Base-by-base conservation (phyloP, 2,329 filamentous ascomycete species). In the Hymenoscyphus repandus region DNA sequence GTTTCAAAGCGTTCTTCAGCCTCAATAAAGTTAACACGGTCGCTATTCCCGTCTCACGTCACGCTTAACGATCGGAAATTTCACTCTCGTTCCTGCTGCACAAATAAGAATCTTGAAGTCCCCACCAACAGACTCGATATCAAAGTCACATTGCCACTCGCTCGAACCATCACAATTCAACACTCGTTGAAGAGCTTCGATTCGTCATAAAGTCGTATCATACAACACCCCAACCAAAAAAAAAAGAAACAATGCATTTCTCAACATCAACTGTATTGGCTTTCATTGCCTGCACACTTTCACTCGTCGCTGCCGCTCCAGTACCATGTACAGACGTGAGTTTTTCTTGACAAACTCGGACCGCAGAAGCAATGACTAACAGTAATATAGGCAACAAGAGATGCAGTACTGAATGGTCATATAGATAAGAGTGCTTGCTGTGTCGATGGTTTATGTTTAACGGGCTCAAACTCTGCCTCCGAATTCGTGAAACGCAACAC, bases 401-500 rank as follows among this genome's bases (percentile, higher is more conserved):
- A 64, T 45, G 51, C 46, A 9, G 56, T 64, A 27, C 58, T 64
- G 32, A 51, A 38, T 5, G 62, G 62, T 3, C 39, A 59, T 9
- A 41, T 63, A n/a, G 57, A 58, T 32, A 53, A 59, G 3, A 54
- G 45, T 12, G 58, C 58, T 11, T 64, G 62, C 48, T 64, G 62
- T 42, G 56, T 39, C 20, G 63, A 63, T 38, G 62, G 62, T 11
- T 45, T 58, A 2, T 64, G 62, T 45, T 56, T 61, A 9, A 44
- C 61, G 59, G 44, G 52, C 58, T n/a, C 56, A 54, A 45, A 56
- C 54, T 17, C 59, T 50, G 32, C 58, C 42, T 55, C 20, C 22
- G 39, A 31, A n/a, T 50, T 47, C 41, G 31, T 31, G 32, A n/a
- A 44, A 47, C 45, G 36, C 20, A 40, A 47, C 27, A 18, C 31